Conservation (phyloP, 352 stramenopile species). For the Globisporangium recalcitrans region DNA sequence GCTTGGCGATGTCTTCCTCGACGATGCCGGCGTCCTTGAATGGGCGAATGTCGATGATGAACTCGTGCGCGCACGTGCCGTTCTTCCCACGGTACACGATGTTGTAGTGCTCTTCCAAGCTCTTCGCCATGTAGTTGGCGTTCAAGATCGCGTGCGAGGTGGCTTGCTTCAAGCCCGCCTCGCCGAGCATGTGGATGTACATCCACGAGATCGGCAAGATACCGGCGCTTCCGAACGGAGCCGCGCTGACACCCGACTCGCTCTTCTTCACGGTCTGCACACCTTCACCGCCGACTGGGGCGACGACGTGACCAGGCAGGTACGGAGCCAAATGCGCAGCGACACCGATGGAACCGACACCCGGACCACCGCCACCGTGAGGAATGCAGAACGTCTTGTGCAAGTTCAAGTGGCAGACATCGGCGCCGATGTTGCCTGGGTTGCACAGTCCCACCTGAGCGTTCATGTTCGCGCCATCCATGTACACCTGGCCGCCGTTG, state of each 20-base stretch:
- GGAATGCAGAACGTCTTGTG: constrained; percentile 99
- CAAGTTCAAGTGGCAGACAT: constrained; percentile 99
- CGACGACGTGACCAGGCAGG: constrained; percentile 92
- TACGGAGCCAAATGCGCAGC: constrained; percentile 93
- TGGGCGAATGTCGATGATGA: constrained; percentile 98
- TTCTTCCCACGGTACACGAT: constrained; percentile 96
- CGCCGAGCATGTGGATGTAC: constrained; percentile 99
- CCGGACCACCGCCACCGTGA: constrained; percentile 96
- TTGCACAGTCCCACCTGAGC: constrained; percentile 97
- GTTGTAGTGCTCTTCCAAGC: constrained; percentile 92
- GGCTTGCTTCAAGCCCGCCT: constrained; percentile 91
- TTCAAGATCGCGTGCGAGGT: constrained; percentile 97
- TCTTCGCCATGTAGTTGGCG: constrained; percentile 99
- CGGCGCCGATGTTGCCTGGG: constrained; percentile 94
- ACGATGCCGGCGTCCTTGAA: constrained; percentile 96
- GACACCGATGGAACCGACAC: constrained; percentile 90
- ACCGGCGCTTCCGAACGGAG: constrained; percentile 95
- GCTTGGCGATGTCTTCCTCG: constrained; percentile 98
- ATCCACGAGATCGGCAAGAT: constrained; percentile 99
- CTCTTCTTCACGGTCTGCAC: constrained; percentile 68
- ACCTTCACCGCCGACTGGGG: constrained; percentile 79
- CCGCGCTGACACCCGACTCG: constrained; percentile 87
- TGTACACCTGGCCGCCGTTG: constrained; percentile 98
- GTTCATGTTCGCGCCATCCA: constrained; percentile 99
- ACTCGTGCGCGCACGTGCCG: constrained; percentile 98